Percentiles rank a stretch among this genome's conserved stretches.
Evolutionary conservation across 257 asterid species (phyloP).

Genomic region (Cynanchum wilfordii): DNA sequence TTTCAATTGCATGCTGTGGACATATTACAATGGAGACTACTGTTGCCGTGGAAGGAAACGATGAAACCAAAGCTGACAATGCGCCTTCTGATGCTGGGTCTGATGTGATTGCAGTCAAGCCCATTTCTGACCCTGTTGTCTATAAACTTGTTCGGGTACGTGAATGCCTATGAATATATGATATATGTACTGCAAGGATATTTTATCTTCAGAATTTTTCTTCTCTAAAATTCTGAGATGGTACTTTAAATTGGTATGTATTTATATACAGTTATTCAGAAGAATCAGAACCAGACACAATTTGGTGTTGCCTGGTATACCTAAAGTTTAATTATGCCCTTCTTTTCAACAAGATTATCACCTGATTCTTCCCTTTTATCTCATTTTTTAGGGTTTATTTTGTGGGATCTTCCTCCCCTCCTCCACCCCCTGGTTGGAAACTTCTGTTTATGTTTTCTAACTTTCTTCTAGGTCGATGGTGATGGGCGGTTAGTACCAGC

Average conservation of each 20-base stretch:
- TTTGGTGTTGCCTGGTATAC: not conserved
- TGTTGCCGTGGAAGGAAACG: slow-evolving; percentile 42
- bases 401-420: not conserved
- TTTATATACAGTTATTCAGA: not conserved
- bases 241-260: not conserved
- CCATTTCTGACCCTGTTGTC: slow-evolving; percentile 60
- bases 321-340: not conserved
- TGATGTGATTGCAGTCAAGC: slow-evolving; percentile 14
- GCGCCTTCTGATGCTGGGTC: slow-evolving; percentile 14
- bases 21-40: slow-evolving; percentile 44
- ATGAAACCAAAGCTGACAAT: slow-evolving; percentile 38
- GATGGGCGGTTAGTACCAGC: slow-evolving; percentile 94
- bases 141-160: slow-evolving; percentile 84
- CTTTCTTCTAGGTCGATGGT: slow-evolving; percentile 63
- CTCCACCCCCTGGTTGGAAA: too few species aligned
- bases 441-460: slow-evolving; percentile 9
- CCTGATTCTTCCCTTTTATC: not conserved
- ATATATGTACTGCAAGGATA: not conserved
- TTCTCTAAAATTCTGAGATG: not conserved
- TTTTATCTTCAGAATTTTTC: not conserved
- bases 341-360: not conserved
- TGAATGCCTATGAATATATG: not conserved
- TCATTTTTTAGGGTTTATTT: not conserved
- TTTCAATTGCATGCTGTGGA: slow-evolving; percentile 42
- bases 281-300: not conserved